Evolutionary conservation across 805 yeast genomes (phyloP).

Genomic region (Starmerella kuoi): DNA sequence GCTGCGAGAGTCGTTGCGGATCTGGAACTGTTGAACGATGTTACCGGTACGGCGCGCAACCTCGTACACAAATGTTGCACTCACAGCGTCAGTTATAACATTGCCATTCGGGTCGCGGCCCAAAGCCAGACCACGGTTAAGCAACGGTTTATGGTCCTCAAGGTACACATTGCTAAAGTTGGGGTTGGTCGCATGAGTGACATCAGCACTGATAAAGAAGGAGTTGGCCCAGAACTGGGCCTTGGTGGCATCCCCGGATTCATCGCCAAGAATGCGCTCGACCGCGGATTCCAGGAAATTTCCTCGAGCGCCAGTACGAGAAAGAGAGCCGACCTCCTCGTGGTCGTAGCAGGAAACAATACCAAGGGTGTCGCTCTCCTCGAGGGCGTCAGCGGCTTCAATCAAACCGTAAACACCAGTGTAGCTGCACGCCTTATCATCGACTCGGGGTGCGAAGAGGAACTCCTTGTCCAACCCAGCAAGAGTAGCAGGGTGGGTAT

Average conservation of each 20-base stretch:
- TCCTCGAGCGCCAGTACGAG: constrained; percentile 75
- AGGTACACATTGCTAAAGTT: constrained; percentile 47
- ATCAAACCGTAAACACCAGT: constrained; percentile 55
- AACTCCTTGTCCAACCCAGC: constrained; percentile 74
- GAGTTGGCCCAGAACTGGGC: constrained; percentile 55
- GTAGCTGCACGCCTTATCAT: constrained; percentile 71
- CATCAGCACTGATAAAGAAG: constrained; percentile 72
- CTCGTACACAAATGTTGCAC: constrained; percentile 57
- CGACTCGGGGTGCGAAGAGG: constrained; percentile 70
- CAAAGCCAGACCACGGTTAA: constrained; percentile 62
- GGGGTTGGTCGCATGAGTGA: constrained; percentile 71
- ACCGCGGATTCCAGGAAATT: constrained; percentile 57
- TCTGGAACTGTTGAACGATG: constrained; percentile 65
- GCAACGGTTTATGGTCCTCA: constrained; percentile 67
- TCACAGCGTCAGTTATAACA: constrained; percentile 71
- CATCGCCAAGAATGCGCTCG: constrained; percentile 33
- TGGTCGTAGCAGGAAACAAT: constrained; percentile 61
- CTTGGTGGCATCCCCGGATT: constrained; percentile 25
- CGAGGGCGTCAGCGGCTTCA: constrained; percentile 33
- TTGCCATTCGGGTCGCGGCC: constrained; percentile 69
- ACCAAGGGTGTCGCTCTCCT: constrained; percentile 29
- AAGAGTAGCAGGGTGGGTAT: constrained; percentile 63
- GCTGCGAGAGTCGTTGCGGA: constrained; percentile 70
- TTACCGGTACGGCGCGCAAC: constrained; percentile 56
- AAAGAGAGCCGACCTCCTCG: constrained; percentile 73